A percentile compares a stretch with the other conserved stretches of the same genome.
Conservation (phyloP, 1,139 yeast species). For the Pichia sp. region DNA sequence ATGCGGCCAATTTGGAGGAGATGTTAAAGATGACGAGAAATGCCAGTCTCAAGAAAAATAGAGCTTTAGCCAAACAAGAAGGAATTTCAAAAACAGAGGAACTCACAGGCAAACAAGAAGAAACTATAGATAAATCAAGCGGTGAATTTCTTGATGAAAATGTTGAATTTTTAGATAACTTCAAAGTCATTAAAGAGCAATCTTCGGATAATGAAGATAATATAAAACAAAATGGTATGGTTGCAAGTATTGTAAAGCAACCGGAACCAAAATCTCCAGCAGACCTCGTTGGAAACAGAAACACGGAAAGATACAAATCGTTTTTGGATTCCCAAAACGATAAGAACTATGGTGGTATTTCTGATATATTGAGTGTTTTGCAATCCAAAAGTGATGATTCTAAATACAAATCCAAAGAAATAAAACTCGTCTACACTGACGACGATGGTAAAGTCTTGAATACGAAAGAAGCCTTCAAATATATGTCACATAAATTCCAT, state of each 20-base stretch:
- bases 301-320: conserved; percentile 21
- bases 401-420: conserved; percentile 27
- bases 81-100: not conserved
- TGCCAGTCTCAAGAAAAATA: conserved; percentile 18
- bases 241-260: not conserved
- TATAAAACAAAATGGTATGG: not conserved
- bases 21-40: conserved; percentile 36
- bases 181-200: conserved; percentile 12
- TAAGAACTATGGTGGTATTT: conserved; percentile 11
- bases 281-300: not conserved
- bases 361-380: conserved; percentile 3
- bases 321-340: conserved; percentile 21
- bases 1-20: conserved; percentile 23
- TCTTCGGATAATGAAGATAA: conserved; percentile 12
- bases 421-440: conserved; percentile 60
- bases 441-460: conserved; percentile 57
- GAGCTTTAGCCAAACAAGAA: not conserved
- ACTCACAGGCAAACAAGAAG: not conserved
- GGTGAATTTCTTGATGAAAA: conserved; percentile 48
- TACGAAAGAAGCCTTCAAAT: conserved; percentile 78
- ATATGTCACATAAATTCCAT: conserved; percentile 80
- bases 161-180: conserved; percentile 42
- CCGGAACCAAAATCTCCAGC: not conserved
- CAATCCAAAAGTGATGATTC: conserved; percentile 18
- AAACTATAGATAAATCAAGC: conserved; percentile 5